Evolutionary conservation across 2,329 filamentous ascomycete genomes (phyloP).

Genomic region (Metarhizium guizhouense): DNA sequence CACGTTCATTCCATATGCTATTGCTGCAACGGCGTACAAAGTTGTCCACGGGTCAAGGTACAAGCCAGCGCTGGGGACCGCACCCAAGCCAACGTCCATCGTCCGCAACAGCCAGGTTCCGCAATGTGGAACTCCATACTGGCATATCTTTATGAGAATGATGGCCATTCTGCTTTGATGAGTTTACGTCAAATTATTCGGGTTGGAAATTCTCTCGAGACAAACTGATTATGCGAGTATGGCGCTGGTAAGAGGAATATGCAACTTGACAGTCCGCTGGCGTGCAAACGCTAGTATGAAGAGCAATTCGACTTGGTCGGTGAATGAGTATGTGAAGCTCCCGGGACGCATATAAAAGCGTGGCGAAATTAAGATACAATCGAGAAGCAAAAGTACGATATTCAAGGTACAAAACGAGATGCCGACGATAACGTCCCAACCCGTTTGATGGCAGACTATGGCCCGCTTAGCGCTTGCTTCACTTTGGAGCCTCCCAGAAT

Average conservation of each 20-base stretch:
- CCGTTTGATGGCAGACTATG: constrained; percentile 19
- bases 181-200: neutral
- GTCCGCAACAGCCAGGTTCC: constrained; percentile 51
- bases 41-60: constrained; percentile 66
- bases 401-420: constrained; percentile 42
- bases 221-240: constrained; percentile 4
- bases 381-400: constrained; percentile 50
- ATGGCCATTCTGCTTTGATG: constrained; percentile 45
- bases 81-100: constrained; percentile 56
- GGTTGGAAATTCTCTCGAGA: constrained; percentile 27
- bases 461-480: neutral
- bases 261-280: neutral
- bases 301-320: constrained; percentile 68
- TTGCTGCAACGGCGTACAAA: constrained; percentile 30
- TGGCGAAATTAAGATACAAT: constrained; percentile 58
- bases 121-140: constrained; percentile 39
- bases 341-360: constrained; percentile 63
- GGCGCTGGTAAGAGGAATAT: constrained; percentile 19
- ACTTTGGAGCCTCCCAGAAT: neutral
- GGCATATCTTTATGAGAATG: constrained; percentile 26
- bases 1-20: constrained; percentile 17
- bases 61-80: constrained; percentile 52
- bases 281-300: constrained; percentile 61
- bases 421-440: constrained; percentile 17
- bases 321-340: constrained; percentile 53